A percentile compares a stretch with the other conserved stretches of the same genome.
phyloP scores from a whole-genome alignment of 805 yeast genomes.

The Schwanniomyces yamadae region DNA sequence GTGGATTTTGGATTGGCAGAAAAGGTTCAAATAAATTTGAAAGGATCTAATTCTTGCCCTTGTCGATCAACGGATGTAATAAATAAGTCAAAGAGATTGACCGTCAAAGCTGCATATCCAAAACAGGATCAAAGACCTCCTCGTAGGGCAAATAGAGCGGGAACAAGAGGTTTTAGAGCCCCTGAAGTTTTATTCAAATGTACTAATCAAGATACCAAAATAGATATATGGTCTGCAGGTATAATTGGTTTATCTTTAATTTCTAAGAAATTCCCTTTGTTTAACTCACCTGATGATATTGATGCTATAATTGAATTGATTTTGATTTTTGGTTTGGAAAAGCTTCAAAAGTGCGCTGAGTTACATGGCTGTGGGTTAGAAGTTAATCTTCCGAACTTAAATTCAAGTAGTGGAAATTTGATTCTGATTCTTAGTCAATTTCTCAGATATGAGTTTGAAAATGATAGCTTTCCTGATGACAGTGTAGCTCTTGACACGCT shows the following conservation, averaged over 20 bases:
- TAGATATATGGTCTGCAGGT: constrained; percentile 93
- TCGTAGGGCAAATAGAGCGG: constrained; percentile 94
- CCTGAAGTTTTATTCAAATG: constrained; percentile 91
- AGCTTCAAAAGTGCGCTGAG: constrained; percentile 72
- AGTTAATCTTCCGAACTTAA: constrained; percentile 23
- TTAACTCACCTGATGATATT: constrained; percentile 89
- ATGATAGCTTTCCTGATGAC: constrained; percentile 64
- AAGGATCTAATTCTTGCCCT: constrained; percentile 48
- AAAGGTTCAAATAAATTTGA: constrained; percentile 21
- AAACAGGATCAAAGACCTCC: constrained; percentile 87
- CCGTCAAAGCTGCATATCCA: constrained; percentile 59
- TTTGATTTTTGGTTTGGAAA: constrained; percentile 70
- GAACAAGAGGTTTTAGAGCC: constrained; percentile 92
- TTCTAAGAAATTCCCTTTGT: constrained; percentile 83
- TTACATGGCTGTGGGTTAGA: constrained; percentile 89
- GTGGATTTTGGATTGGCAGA: constrained; percentile 95
- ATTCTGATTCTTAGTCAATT: constrained; percentile 28
- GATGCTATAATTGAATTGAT: constrained; percentile 89
- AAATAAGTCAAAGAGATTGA: constrained; percentile 18
- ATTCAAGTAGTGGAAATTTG: constrained; percentile 30
- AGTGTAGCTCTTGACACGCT: constrained; percentile 71
- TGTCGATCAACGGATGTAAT: constrained; percentile 39
- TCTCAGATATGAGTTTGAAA: constrained; percentile 44
- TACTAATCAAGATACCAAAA: constrained; percentile 73
- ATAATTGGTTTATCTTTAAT: constrained; percentile 78